Evolutionary conservation across 495 filamentous ascomycete genomes (phyloP), one percentile per base, ranked within the genome.

Genomic region (Parachaetomium inaequale): DNA sequence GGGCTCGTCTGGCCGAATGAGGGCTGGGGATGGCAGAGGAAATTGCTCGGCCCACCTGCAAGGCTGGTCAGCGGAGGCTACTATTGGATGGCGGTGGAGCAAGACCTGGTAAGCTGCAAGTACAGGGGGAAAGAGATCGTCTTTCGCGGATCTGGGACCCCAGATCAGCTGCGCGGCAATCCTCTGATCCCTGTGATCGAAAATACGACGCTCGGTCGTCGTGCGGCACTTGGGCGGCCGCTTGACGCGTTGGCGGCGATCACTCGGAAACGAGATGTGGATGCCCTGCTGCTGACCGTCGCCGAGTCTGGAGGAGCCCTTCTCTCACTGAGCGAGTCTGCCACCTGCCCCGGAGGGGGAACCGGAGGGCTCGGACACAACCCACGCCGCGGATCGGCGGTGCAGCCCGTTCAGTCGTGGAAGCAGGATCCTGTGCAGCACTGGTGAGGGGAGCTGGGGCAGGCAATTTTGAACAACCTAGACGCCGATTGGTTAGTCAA

Each of bases 121-220:
- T 46, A 61, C 68, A 64, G 64, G 63, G 67, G 58, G 57, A 47
- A 42, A 55, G 66, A 66, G 69, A 71, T 72, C 69, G 69, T 58
- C 65, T 55, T 60, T 56, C 17, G 68, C 58, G 64, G 55, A 68
- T 69, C 69, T 61, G 58, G 62, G 55, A 65, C 58, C 67, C 66
- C 66, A 66, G 70, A 72, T 70, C 70, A 72, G 68, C 70, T 69
- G 67, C 55, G 62, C 63, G 63, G 64, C 60, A 61, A 62, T 63
- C 54, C 59, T 40, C 60, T 62, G 65, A 73, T 66, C 71, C 70
- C 65, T 71, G 71, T 70, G 69, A 71, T 68, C 61, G 64, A 53
- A 56, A 42, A 56, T 59, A 45, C 46, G 43, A 66, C 62, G 31
- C 63, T 63, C 45, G 51, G 34, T 54, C 52, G 36, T 36, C 56